A percentile compares a stretch with the other conserved stretches of the same genome.
These are phyloP conservation scores for Fusarium sp. DNA, from an alignment of 2,329 filamentous ascomycete genomes.

Conservation along the genomic window DNA sequence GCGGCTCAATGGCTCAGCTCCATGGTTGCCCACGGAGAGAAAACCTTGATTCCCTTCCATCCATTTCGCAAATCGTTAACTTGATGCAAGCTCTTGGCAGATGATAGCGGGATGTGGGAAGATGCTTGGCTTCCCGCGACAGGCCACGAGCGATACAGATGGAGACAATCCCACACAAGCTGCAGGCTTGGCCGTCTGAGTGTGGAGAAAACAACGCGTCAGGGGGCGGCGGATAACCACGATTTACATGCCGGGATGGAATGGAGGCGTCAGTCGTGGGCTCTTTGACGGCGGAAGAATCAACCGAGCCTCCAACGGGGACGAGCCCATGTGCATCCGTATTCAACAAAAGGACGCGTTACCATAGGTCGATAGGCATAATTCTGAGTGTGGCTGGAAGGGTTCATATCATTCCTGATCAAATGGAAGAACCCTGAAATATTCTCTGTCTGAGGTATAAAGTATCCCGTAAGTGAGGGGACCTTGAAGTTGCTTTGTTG, in stretches of 20 bases:
- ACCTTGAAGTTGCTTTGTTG: constrained; percentile 6
- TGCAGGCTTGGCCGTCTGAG: constrained; percentile 28
- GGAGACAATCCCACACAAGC: constrained; percentile 25
- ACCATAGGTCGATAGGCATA: constrained; percentile 6
- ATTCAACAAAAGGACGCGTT: constrained; percentile 4
- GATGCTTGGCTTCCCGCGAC: constrained; percentile 28
- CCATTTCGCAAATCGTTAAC: constrained; percentile 31
- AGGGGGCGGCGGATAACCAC: constrained; percentile 29
- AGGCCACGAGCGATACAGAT: constrained; percentile 9
- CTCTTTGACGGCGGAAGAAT: constrained; percentile 32
- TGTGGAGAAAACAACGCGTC: constrained; percentile 46
- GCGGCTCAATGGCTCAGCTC: constrained; percentile 14
- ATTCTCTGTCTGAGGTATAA: background rate
- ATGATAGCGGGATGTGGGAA: constrained; percentile 40
- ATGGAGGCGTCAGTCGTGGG: constrained; percentile 32
- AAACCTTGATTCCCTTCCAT: constrained; percentile 32
- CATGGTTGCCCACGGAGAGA: constrained; percentile 1
- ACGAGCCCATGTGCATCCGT: constrained; percentile 17
- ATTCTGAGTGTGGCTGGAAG: constrained; percentile 10
- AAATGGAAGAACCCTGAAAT: constrained; percentile 15
- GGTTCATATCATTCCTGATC: background rate
- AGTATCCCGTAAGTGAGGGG: background rate
- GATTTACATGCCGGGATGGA: constrained; percentile 33
- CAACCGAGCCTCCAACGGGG: constrained; percentile 32
- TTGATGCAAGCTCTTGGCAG: constrained; percentile 30